A percentile compares a stretch with the other conserved stretches of the same genome.
phyloP scores from a whole-genome alignment of 371 early-diverging fungal genomes.

The Apophysomyces sp. region DNA sequence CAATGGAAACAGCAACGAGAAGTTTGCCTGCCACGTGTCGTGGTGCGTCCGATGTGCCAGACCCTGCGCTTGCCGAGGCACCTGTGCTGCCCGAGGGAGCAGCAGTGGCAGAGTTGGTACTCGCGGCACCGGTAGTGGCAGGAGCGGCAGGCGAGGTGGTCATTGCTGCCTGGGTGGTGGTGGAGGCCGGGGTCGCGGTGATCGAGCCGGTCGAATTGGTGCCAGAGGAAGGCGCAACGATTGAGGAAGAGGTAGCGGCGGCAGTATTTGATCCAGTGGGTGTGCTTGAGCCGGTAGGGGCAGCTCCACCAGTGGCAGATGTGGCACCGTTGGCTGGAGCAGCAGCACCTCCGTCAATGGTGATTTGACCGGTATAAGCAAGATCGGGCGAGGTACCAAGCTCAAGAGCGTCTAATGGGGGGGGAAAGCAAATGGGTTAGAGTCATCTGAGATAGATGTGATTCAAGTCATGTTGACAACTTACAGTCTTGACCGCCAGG shows the following conservation, averaged over 20 bases:
- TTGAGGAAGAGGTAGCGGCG: neutral
- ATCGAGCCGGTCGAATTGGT: neutral
- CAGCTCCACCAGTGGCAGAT: neutral
- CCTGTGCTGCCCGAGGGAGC: neutral
- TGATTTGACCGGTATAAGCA: conserved; percentile 3
- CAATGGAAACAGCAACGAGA: neutral
- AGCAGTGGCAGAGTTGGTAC: neutral
- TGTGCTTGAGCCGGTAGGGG: neutral
- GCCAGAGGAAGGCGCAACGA: neutral
- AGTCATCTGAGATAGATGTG: too few species aligned
- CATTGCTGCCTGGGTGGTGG: neutral
- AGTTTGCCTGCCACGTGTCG: neutral
- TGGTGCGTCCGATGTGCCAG: neutral
- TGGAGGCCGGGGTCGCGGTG: neutral
- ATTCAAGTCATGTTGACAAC: too few species aligned
- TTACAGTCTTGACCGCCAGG: conserved; percentile 33
- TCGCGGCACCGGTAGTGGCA: neutral
- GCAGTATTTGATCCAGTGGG: neutral
- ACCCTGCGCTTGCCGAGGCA: neutral
- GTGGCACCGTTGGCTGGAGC: neutral
- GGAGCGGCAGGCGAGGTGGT: neutral
- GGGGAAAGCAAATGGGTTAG: too few species aligned
- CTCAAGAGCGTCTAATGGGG: conserved; percentile 8
- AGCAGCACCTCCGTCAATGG: neutral
- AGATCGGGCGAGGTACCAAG: conserved; percentile 6